These are phyloP conservation scores for Plasmodium coatneyi DNA, from an alignment of 169 alveolate genomes.

Conservation along the genomic window DNA sequence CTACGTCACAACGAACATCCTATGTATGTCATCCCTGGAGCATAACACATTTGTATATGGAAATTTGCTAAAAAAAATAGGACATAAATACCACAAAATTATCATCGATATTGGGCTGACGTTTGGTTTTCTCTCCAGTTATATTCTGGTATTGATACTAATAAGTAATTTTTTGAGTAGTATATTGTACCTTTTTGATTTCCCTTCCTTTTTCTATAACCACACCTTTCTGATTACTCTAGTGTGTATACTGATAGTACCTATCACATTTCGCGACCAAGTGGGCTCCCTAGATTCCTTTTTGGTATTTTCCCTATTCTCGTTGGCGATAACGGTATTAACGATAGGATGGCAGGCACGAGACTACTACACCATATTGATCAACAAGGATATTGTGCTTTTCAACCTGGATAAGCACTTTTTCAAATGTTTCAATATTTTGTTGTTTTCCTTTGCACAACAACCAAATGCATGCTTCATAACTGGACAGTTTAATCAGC, in stretches of 20 bases:
- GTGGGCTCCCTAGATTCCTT: constrained; percentile 25
- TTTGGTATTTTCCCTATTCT: constrained; percentile 43
- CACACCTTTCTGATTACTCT: constrained; percentile 18
- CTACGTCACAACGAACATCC: constrained; percentile 60
- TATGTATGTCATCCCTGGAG: constrained; percentile 43
- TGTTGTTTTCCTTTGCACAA: constrained; percentile 62
- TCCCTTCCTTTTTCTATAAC: constrained; percentile 27
- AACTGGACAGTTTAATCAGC: constrained; percentile 72
- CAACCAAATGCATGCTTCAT: constrained; percentile 74
- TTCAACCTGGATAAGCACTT: constrained; percentile 18
- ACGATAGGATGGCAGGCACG: constrained; percentile 30
- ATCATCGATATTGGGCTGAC: constrained; percentile 49
- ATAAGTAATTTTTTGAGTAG: constrained; percentile 56
- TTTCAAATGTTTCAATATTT: constrained; percentile 63
- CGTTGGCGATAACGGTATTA: constrained; percentile 38
- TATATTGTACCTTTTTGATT: constrained; percentile 26
- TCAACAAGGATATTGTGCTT: constrained; percentile 18
- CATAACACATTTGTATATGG: constrained; percentile 75
- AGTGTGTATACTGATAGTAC: constrained; percentile 29
- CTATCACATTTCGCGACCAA: constrained; percentile 53
- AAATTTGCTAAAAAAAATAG: constrained; percentile 54
- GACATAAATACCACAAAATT: constrained; percentile 36
- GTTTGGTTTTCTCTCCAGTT: constrained; percentile 58
- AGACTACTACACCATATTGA: constrained; percentile 18
- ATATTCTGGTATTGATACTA: constrained; percentile 46